Evolutionary conservation across 257 asterid species (phyloP), one percentile per base, ranked within the genome.

Genomic region (Penstemon eatonii): DNA sequence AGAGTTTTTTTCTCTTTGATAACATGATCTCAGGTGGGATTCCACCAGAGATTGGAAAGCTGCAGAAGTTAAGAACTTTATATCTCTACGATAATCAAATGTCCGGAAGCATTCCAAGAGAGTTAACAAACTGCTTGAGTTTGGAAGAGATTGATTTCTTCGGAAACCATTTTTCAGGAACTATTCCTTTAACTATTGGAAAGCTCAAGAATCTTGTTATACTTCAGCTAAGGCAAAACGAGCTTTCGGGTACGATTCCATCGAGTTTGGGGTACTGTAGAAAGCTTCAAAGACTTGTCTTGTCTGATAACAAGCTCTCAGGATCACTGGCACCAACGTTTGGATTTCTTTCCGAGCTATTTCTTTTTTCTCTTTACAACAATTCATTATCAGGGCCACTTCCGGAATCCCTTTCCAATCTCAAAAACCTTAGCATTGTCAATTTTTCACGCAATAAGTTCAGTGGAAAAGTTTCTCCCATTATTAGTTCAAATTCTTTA

Each of bases 241-340:
- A 81, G 8, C 64, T 92, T 15, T 76, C 91, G 0, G 98, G 96
- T 7, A 51, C 87, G 5, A 90, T 92, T 44, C 97, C 97, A 5
- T 76, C 91, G 7, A 86, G 95, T 75, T 62, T 92, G 25, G 96
- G 97, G 59, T 78, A 86, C 81, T 90, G 98, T 86, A 81, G 79
- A 40, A 86, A 87, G 87, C 93, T 90, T 66, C 84, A 82, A 73
- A 66, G 82, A 51, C 77, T 92, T 10, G 90, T 73, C 9, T 77
- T 92, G 71, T 90, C 95, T 19, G 97, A 92, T 77, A 92, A 92
- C 86, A 88, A 83, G 72, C 87, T 90, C 39, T 74, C 96, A 0
- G 98, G 97, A 63, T 60, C 89, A 19, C 11, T 90, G 10, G 97
- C 98, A 59, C 77, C 86, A 19, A 86, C 97, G 6, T 69, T 92